These are phyloP conservation scores for Adansonia grandidieri DNA, from an alignment of 441 rosid species.

Conservation along the genomic window DNA sequence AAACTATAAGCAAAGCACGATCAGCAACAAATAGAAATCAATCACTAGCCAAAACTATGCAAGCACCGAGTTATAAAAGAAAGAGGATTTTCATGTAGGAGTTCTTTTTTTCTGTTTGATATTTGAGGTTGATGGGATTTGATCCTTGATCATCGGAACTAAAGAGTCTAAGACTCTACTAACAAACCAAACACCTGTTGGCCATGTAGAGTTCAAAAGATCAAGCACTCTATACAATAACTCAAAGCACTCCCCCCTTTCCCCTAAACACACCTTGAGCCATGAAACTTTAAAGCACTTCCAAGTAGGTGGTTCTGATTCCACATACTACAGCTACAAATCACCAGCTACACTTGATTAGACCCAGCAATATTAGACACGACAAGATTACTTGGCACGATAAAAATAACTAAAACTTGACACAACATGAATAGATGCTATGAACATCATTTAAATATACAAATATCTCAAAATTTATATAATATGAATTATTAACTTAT, in stretches of 20 bases:
- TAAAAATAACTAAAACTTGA: too few species aligned
- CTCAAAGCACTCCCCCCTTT: neutral
- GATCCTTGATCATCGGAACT: too few species aligned
- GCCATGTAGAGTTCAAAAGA: too few species aligned
- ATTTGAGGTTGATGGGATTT: too few species aligned
- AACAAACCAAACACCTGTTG: too few species aligned
- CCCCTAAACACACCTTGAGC: neutral
- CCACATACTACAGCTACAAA: neutral
- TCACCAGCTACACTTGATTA: neutral
- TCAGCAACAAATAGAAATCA: neutral
- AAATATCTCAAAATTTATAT: too few species aligned
- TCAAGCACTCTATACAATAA: neutral
- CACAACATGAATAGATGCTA: too few species aligned
- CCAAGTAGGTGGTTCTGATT: neutral
- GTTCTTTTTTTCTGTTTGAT: too few species aligned
- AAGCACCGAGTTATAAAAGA: neutral
- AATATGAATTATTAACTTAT: neutral
- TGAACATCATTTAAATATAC: too few species aligned
- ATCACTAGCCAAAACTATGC: neutral
- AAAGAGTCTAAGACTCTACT: too few species aligned
- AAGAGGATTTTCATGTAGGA: neutral
- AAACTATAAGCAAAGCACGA: neutral
- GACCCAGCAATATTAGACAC: too few species aligned
- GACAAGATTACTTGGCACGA: too few species aligned
- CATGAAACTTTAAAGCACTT: neutral